Percentiles rank a stretch among this genome's conserved stretches.
phyloP scores from a whole-genome alignment of 352 stramenopile genomes.

The Phytophthora pisi region DNA sequence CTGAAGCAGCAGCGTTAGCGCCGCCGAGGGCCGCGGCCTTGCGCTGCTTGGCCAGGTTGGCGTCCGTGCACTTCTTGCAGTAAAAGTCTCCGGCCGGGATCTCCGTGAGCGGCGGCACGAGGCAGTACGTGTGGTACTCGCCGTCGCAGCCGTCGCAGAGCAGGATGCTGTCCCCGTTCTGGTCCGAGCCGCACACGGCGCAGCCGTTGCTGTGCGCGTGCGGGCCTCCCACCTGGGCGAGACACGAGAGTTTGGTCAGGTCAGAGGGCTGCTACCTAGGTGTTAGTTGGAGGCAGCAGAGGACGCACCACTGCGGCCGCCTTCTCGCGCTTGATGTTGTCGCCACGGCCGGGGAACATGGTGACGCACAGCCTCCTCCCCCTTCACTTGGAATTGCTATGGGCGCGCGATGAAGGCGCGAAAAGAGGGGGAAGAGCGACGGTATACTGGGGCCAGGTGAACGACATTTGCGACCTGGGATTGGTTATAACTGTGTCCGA shows the following conservation, averaged over 20 bases:
- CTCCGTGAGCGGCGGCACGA: conserved; percentile 70
- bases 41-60: conserved; percentile 45
- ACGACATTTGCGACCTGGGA: background rate
- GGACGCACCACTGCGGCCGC: conserved; percentile 18
- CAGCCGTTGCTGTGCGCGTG: conserved; percentile 59
- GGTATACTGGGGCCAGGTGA: background rate
- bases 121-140: conserved; percentile 90
- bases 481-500: background rate
- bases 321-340: conserved; percentile 33
- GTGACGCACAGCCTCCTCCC: background rate
- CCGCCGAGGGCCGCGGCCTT: conserved; percentile 34
- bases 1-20: conserved; percentile 7
- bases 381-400: background rate
- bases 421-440: conserved; percentile 1
- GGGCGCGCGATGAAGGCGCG: background rate
- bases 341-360: conserved; percentile 26
- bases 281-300: background rate
- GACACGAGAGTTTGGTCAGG: background rate
- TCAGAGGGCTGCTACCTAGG: too few species aligned
- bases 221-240: conserved; percentile 22
- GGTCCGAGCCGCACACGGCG: conserved; percentile 69
- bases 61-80: conserved; percentile 71
- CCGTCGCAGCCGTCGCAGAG: conserved; percentile 85
- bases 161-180: conserved; percentile 82
- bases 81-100: conserved; percentile 86